Percentiles rank a stretch among this genome's conserved stretches.
Evolutionary conservation across 805 yeast species (phyloP).

Genomic region (Starmerella gropengiesseri): DNA sequence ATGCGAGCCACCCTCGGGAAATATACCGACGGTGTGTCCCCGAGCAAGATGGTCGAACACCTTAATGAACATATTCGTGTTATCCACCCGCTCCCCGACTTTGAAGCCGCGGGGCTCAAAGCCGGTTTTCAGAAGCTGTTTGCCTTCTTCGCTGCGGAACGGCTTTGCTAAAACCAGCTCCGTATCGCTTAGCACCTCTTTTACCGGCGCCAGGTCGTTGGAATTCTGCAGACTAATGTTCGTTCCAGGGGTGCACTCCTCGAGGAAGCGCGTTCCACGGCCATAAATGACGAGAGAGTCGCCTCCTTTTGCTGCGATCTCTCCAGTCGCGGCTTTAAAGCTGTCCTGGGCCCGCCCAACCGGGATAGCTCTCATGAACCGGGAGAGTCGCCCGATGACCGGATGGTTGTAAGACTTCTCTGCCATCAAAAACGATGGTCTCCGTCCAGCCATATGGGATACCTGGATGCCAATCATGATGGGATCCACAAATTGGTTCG

Average conservation of each 20-base stretch:
- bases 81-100: constrained; percentile 75
- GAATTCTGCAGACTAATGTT: constrained; percentile 50
- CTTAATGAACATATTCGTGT: constrained; percentile 65
- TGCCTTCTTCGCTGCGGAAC: constrained; percentile 37
- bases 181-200: constrained; percentile 58
- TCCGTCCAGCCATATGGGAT: constrained; percentile 49
- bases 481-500: constrained; percentile 86
- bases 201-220: constrained; percentile 64
- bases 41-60: constrained; percentile 76
- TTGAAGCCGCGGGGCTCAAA: constrained; percentile 46
- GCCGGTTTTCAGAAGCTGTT: constrained; percentile 12
- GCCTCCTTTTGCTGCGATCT: constrained; percentile 43
- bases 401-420: constrained; percentile 56
- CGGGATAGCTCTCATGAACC: constrained; percentile 73
- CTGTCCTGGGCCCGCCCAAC: constrained; percentile 89
- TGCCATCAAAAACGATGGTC: constrained; percentile 76
- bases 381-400: constrained; percentile 66
- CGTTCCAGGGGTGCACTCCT: constrained; percentile 37
- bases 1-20: constrained; percentile 98
- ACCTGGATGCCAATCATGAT: constrained; percentile 76
- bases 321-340: constrained; percentile 56
- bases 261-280: constrained; percentile 52
- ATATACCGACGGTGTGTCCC: constrained; percentile 80
- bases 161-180: constrained; percentile 59
- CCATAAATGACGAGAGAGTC: constrained; percentile 54